Conservation (phyloP, 495 filamentous ascomycete genomes). For the Xylaria venustula region DNA sequence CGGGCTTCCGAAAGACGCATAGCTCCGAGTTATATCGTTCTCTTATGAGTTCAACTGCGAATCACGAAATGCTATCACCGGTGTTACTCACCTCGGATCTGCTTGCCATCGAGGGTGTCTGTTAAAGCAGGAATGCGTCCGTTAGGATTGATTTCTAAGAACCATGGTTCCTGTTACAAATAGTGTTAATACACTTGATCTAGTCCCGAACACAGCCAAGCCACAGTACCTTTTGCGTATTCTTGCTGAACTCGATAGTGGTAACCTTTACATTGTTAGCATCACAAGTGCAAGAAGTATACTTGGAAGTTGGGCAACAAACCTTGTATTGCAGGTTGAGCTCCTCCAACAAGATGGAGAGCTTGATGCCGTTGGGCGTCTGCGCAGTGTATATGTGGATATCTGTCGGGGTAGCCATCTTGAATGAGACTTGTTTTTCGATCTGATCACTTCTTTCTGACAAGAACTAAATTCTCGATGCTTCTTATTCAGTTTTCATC, state of each 20-base stretch:
- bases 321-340: slow-evolving; percentile 67
- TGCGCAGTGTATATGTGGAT: slow-evolving; percentile 55
- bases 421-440: slow-evolving; percentile 12
- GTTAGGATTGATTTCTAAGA: slow-evolving; percentile 90
- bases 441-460: slow-evolving; percentile 23
- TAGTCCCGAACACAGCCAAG: not conserved
- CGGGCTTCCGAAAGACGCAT: no score
- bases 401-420: slow-evolving; percentile 27
- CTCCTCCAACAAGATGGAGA: slow-evolving; percentile 89
- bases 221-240: slow-evolving; percentile 62
- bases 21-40: no score
- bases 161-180: slow-evolving; percentile 58
- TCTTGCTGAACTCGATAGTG: slow-evolving; percentile 67
- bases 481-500: no score
- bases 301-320: not conserved
- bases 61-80: no score
- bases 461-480: slow-evolving; percentile 7
- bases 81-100: slow-evolving; percentile 46
- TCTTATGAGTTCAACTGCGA: no score
- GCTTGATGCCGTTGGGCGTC: slow-evolving; percentile 77
- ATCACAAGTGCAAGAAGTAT: slow-evolving; percentile 25
- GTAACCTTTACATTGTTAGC: slow-evolving; percentile 42
- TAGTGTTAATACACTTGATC: slow-evolving; percentile 40
- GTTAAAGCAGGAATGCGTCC: slow-evolving; percentile 92
- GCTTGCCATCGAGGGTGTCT: slow-evolving; percentile 74